These are phyloP conservation scores for Pyrenochaeta sp. DNA, from an alignment of 2,329 filamentous ascomycete genomes.

Conservation along the genomic window DNA sequence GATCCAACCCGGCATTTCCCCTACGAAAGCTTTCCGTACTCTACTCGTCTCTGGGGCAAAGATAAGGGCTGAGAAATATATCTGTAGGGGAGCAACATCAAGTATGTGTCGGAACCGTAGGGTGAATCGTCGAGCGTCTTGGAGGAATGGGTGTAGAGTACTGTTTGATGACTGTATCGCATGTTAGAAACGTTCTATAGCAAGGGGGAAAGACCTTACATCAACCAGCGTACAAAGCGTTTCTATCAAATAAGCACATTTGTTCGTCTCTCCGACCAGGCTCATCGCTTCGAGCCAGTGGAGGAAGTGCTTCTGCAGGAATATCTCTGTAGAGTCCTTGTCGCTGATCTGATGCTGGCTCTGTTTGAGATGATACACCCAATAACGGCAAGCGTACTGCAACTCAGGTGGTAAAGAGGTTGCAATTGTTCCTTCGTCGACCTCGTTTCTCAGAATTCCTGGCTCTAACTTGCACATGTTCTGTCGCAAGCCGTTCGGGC, in stretches of 20 bases:
- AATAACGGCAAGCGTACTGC: slow-evolving; percentile 52
- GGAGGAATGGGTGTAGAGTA: slow-evolving; percentile 25
- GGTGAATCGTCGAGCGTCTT: slow-evolving; percentile 47
- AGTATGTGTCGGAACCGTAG: slow-evolving; percentile 30
- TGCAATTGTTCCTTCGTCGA: slow-evolving; percentile 15
- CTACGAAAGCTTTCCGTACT: slow-evolving; percentile 10
- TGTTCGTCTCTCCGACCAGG: slow-evolving; percentile 34
- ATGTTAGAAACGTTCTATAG: too few relatives aligned
- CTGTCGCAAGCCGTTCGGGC: slow-evolving; percentile 33
- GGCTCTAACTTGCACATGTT: slow-evolving; percentile 45
- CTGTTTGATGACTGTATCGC: slow-evolving; percentile 10
- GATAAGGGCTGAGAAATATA: slow-evolving; percentile 49
- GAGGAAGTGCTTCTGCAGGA: slow-evolving; percentile 52
- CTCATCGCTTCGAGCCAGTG: slow-evolving; percentile 58
- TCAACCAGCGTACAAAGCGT: slow-evolving; percentile 13
- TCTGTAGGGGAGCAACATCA: slow-evolving; percentile 45
- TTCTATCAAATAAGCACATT: slow-evolving; percentile 28
- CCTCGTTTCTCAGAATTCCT: slow-evolving; percentile 12
- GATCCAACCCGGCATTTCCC: slow-evolving; percentile 5
- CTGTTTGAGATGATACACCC: slow-evolving; percentile 32
- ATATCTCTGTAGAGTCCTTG: slow-evolving; percentile 38
- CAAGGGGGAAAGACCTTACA: slow-evolving; percentile 11
- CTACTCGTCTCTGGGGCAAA: slow-evolving; percentile 42
- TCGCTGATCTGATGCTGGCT: slow-evolving; percentile 27
- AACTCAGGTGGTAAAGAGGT: slow-evolving; percentile 20